Base-by-base conservation (phyloP, 441 rosid genomes). In the Euphorbia schlechtendalii region DNA sequence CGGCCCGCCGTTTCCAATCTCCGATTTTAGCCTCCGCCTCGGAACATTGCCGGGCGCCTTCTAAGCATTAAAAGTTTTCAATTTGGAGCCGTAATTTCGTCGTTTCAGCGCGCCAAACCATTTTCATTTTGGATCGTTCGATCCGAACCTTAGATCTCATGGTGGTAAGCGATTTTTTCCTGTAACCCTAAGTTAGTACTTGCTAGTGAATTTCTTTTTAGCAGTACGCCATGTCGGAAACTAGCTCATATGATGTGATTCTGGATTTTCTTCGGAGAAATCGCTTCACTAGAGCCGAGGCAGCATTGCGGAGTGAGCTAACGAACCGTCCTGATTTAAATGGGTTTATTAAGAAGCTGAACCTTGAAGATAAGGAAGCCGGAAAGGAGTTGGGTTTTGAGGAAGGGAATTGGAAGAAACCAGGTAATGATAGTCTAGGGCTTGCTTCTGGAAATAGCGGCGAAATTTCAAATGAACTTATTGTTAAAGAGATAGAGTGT, bases 401-500 rank as follows among this genome's bases (percentile, higher is more conserved):
- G 38, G 83, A 80, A 51, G 82, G 72, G 73, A 77, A 64, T 54
- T 73, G 82, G 68, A 64, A 61, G 60, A 81, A 72, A 67, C 63
- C 59, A 25, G 65, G 58, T 0, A 54, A 22, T 56, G 62, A 68
- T 64, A 65, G 70, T 68, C 75, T 49, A 63, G 78, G 72, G 25
- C 69, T 81, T 8, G 76, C 76, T 64, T 83, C 84, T 73, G 77
- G 32, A 48, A 79, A 66, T 54, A 73, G 74, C 61, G 74, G 75
- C 32, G 86, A 77, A 49, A 63, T 77, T 65, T 85, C 92, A 8
- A 82, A 81, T 68, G 98, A 93, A 78, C 86, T 92, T 60, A 82
- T 93, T 74, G 92, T 93, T 70, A 90, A 90, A 78, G 97, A 93
- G 73, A 80, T 93, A 59, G 94, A 86, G 65, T 88, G 83, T 59